Percentiles rank a stretch among this genome's conserved stretches.
phyloP scores from a whole-genome alignment of 768 basidiomycete species.

The Boletus sensibilis region DNA sequence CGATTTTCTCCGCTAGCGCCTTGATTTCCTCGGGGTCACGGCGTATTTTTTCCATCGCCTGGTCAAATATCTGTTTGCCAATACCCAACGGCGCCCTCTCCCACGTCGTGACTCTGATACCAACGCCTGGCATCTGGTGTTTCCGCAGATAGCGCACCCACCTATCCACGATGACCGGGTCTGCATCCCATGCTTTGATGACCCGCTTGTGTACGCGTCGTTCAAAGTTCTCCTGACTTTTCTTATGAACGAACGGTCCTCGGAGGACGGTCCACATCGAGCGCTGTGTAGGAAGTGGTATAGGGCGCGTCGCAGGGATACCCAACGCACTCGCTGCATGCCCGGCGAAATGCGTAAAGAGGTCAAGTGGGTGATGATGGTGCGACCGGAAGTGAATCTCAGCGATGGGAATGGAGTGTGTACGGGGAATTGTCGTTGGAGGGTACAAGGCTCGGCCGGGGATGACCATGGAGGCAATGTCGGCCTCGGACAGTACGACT shows the following conservation, averaged over 20 bases:
- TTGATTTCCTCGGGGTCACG: constrained; percentile 37
- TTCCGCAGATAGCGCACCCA: constrained; percentile 78
- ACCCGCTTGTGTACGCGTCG: constrained; percentile 77
- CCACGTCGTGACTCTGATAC: constrained; percentile 79
- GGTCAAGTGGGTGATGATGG: constrained; percentile 60
- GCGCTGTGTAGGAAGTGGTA: constrained; percentile 69
- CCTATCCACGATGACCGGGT: constrained; percentile 70
- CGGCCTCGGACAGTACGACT: constrained; percentile 35
- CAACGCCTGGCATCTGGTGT: constrained; percentile 82
- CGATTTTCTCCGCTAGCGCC: constrained; percentile 42
- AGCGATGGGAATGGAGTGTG: constrained; percentile 75
- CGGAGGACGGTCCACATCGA: constrained; percentile 83
- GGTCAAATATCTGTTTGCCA: constrained; percentile 41
- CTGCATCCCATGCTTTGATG: constrained; percentile 90
- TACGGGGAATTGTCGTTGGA: constrained; percentile 56
- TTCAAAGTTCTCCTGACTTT: constrained; percentile 94
- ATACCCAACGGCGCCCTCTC: constrained; percentile 59
- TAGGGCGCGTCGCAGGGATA: constrained; percentile 69
- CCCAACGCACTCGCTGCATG: constrained; percentile 85
- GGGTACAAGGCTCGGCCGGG: constrained; percentile 59
- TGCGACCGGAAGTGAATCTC: constrained; percentile 82
- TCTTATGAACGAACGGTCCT: constrained; percentile 90
- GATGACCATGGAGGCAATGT: constrained; percentile 52
- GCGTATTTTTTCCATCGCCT: constrained; percentile 36
- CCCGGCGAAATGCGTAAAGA: constrained; percentile 80